These are phyloP conservation scores for Stagonosporopsis tanaceti DNA, from an alignment of 2,329 filamentous ascomycete species.

Conservation along the genomic window DNA sequence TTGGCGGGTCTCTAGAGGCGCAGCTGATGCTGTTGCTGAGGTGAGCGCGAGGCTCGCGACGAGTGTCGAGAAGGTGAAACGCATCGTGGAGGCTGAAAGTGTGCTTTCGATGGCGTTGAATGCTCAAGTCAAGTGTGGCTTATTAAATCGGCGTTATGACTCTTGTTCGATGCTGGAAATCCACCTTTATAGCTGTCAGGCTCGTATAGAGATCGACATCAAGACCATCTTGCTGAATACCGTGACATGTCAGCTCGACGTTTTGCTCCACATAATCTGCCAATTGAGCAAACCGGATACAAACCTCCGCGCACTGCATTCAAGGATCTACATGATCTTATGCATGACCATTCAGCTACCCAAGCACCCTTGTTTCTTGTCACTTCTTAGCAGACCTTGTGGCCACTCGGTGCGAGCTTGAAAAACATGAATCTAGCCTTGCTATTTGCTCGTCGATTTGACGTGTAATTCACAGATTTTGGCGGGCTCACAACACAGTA, in stretches of 20 bases:
- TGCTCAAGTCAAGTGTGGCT: background rate
- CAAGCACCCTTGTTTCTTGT: background rate
- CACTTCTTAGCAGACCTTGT: background rate
- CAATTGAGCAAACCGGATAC: background rate
- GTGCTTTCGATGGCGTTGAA: background rate
- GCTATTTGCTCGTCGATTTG: background rate
- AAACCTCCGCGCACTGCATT: background rate
- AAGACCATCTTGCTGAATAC: background rate
- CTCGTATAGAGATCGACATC: background rate
- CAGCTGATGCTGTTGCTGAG: constrained; percentile 11
- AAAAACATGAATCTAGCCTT: background rate
- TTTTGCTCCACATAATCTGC: background rate
- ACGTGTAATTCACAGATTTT: background rate
- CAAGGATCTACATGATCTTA: background rate
- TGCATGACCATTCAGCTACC: background rate
- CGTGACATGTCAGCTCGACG: background rate
- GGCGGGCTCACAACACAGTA: background rate
- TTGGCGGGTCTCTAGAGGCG: constrained; percentile 24
- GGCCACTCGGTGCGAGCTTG: background rate
- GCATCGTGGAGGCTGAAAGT: constrained; percentile 14
- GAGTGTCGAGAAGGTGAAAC: constrained; percentile 19
- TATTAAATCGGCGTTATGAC: background rate
- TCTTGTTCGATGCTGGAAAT: background rate
- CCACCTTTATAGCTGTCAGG: background rate
- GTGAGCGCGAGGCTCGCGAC: constrained; percentile 22